These are phyloP conservation scores for Epichloe elymi DNA, from an alignment of 2,329 filamentous ascomycete species.

Conservation along the genomic window DNA sequence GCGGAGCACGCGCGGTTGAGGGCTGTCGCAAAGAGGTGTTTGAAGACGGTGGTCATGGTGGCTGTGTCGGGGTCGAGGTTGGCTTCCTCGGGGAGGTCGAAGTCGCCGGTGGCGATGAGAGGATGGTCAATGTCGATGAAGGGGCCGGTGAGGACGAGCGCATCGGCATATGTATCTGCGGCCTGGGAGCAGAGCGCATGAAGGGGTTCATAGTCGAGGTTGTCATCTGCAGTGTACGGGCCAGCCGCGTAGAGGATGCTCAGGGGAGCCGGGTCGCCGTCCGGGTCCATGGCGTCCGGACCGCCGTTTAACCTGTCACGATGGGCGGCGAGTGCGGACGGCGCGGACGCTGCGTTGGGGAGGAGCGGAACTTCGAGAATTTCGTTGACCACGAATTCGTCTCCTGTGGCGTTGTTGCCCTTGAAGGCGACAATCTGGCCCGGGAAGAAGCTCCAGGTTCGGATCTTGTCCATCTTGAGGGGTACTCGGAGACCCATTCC, in stretches of 20 bases:
- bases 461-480: conserved; percentile 57
- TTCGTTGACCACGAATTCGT: conserved; percentile 69
- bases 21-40: conserved; percentile 60
- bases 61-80: conserved; percentile 61
- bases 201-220: conserved; percentile 79
- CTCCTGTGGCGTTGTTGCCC: conserved; percentile 77
- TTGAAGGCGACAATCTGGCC: conserved; percentile 83
- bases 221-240: conserved; percentile 85
- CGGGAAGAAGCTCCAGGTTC: conserved; percentile 73
- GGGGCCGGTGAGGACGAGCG: conserved; percentile 68
- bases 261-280: conserved; percentile 47
- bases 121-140: conserved; percentile 91
- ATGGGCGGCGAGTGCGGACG: conserved; percentile 51
- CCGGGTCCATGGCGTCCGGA: conserved; percentile 47
- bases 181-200: conserved; percentile 70
- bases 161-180: conserved; percentile 61
- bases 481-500: conserved; percentile 75
- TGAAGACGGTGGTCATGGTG: conserved; percentile 74
- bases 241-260: conserved; percentile 69
- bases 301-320: conserved; percentile 55
- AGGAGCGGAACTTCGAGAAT: conserved; percentile 63
- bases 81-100: conserved; percentile 58
- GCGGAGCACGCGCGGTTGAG: conserved; percentile 56
- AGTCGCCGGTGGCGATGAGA: conserved; percentile 66
- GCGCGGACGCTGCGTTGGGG: conserved; percentile 57